These are phyloP conservation scores for Aureobasidium namibiae DNA, from an alignment of 2,329 filamentous ascomycete species.

Conservation along the genomic window DNA sequence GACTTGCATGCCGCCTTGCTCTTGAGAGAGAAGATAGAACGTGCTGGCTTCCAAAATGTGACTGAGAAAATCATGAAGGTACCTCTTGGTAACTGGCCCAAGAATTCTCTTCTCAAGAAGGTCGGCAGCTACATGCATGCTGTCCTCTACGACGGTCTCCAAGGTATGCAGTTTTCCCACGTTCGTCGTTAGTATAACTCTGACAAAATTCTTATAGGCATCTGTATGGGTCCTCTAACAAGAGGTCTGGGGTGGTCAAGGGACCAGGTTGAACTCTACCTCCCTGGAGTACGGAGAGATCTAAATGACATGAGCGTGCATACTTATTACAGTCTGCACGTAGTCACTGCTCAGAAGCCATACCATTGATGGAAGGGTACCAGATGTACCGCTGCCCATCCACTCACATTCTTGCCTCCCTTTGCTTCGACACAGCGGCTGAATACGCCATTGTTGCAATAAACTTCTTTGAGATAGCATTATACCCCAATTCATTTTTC, in stretches of 20 bases:
- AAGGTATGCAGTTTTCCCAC: constrained; percentile 3
- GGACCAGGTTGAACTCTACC: constrained; percentile 37
- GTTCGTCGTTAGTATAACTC: no score
- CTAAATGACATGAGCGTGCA: constrained; percentile 28
- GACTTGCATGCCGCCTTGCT: constrained; percentile 15
- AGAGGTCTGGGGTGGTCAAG: constrained; percentile 33
- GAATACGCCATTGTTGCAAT: not conserved
- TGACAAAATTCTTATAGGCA: not conserved
- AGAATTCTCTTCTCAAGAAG: constrained; percentile 15
- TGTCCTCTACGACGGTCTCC: constrained; percentile 10
- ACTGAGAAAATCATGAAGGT: constrained; percentile 18
- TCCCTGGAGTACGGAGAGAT: constrained; percentile 26
- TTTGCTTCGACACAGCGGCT: not conserved
- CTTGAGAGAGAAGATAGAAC: constrained; percentile 17
- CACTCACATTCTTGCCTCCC: not conserved
- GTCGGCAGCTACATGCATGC: constrained; percentile 11
- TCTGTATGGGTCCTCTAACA: constrained; percentile 23
- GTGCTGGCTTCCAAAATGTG: constrained; percentile 21
- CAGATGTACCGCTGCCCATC: not conserved
- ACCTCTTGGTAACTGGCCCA: constrained; percentile 20
- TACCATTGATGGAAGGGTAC: not conserved
- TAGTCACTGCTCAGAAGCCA: constrained; percentile 9
- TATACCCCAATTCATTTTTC: constrained; percentile 8
- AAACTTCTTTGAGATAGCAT: constrained; percentile 7
- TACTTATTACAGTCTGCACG: constrained; percentile 24